phyloP scores from a whole-genome alignment of 345 rosid genomes.

The Citrus sinensis region DNA sequence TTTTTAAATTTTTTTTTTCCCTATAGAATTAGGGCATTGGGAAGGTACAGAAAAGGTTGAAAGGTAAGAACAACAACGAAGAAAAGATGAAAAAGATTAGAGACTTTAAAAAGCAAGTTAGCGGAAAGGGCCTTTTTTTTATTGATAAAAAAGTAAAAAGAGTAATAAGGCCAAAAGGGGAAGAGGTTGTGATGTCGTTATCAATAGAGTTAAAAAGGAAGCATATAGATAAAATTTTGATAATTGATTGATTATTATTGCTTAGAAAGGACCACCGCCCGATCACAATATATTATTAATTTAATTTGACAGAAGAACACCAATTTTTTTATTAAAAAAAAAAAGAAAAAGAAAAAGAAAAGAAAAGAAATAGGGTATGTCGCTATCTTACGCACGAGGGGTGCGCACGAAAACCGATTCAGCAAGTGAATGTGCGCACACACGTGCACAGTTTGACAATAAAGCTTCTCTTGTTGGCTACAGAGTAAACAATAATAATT shows the following conservation, averaged over 20 bases:
- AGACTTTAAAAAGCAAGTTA: background rate
- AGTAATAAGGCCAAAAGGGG: background rate
- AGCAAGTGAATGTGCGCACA: constrained; percentile 44
- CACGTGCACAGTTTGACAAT: constrained; percentile 45
- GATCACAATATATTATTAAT: constrained; percentile 1
- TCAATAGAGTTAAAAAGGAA: constrained; percentile 4
- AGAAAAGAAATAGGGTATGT: background rate
- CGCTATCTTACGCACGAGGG: constrained; percentile 48
- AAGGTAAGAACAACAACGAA: background rate
- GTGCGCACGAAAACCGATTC: constrained; percentile 35
- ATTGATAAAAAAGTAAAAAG: too few relatives aligned
- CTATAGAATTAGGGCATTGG: background rate
- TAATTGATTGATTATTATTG: background rate
- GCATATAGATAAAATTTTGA: background rate
- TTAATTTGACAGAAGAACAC: background rate
- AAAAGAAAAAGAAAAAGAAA: background rate
- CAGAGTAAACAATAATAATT: too few relatives aligned
- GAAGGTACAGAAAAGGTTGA: background rate
- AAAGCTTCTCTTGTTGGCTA: background rate
- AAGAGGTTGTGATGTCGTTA: constrained; percentile 10
- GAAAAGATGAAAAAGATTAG: background rate
- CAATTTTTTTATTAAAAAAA: too few relatives aligned
- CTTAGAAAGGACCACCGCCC: background rate
- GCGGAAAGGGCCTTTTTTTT: background rate
- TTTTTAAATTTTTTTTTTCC: background rate